Percentiles rank a stretch among this genome's conserved stretches.
These are phyloP conservation scores for Backusella morwellensis DNA, from an alignment of 192 early-diverging fungal species.

Conservation along the genomic window DNA sequence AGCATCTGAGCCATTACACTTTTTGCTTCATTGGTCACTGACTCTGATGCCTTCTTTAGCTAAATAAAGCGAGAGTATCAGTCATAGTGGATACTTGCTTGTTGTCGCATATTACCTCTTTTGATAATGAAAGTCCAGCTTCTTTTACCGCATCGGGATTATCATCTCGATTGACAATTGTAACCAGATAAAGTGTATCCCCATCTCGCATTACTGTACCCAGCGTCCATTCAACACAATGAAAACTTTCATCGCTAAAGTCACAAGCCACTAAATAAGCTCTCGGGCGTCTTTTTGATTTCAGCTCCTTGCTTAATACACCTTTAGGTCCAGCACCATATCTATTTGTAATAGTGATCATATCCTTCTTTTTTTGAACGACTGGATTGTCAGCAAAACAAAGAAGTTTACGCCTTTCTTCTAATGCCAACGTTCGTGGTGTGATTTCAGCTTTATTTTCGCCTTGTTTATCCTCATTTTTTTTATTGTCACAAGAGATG, in stretches of 20 bases:
- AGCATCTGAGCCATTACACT: slow-evolving; percentile 32
- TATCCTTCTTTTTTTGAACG: slow-evolving; percentile 2
- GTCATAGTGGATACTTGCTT: neutral
- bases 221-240: slow-evolving; percentile 49
- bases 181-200: slow-evolving; percentile 47
- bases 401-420: slow-evolving; percentile 6
- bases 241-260: slow-evolving; percentile 49
- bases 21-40: slow-evolving; percentile 22
- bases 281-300: slow-evolving; percentile 7
- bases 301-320: neutral
- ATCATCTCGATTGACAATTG: slow-evolving; percentile 46
- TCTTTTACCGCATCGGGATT: slow-evolving; percentile 29
- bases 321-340: slow-evolving; percentile 17
- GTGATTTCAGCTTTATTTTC: neutral
- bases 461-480: neutral
- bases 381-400: slow-evolving; percentile 15
- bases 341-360: slow-evolving; percentile 1
- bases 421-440: neutral
- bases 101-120: slow-evolving; percentile 10
- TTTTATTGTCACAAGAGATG: slow-evolving; percentile 10
- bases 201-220: slow-evolving; percentile 49
- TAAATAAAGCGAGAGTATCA: neutral
- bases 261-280: slow-evolving; percentile 51
- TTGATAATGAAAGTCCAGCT: slow-evolving; percentile 23
- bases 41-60: slow-evolving; percentile 29